Evolutionary conservation across 2,329 filamentous ascomycete species (phyloP).

Genomic region (Davidsoniella australis): DNA sequence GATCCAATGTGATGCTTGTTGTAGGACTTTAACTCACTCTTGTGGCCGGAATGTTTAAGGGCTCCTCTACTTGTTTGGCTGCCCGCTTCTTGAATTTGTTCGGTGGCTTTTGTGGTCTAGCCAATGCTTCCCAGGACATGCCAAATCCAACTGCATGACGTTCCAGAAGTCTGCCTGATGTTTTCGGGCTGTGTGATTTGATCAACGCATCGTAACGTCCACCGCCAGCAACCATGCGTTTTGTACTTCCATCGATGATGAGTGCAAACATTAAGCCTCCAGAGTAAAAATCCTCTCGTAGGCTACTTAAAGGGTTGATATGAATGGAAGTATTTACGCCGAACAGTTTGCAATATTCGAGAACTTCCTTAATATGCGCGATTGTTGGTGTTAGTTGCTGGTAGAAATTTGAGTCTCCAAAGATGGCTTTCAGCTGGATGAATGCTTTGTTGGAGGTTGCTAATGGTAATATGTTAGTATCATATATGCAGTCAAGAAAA

Average conservation of each 20-base stretch:
- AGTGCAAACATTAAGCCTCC: slow-evolving; percentile 83
- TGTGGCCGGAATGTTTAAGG: slow-evolving; percentile 37
- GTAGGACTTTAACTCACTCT: slow-evolving; percentile 31
- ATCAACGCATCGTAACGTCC: slow-evolving; percentile 87
- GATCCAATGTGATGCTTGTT: too few relatives aligned
- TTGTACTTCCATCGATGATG: slow-evolving; percentile 67
- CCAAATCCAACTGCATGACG: slow-evolving; percentile 85
- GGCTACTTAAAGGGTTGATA: slow-evolving; percentile 67
- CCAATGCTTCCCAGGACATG: slow-evolving; percentile 70
- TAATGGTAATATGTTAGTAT: slow-evolving; percentile 17
- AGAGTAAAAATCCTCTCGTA: slow-evolving; percentile 81
- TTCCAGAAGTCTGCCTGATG: slow-evolving; percentile 42
- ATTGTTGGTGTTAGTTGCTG: slow-evolving; percentile 62
- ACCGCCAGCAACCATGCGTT: slow-evolving; percentile 80
- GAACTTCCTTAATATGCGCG: slow-evolving; percentile 62
- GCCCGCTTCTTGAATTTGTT: slow-evolving; percentile 52
- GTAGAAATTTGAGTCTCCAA: slow-evolving; percentile 47
- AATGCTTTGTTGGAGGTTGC: slow-evolving; percentile 41
- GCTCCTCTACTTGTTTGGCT: slow-evolving; percentile 36
- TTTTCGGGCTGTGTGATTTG: slow-evolving; percentile 60
- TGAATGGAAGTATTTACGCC: slow-evolving; percentile 64
- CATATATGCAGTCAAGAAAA: too few relatives aligned
- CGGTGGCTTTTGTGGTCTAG: slow-evolving; percentile 42
- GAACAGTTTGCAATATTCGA: slow-evolving; percentile 60
- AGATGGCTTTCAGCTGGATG: slow-evolving; percentile 38